Base-by-base conservation (phyloP, 371 early-diverging fungal genomes). In the Rhizopus arrhizus region DNA sequence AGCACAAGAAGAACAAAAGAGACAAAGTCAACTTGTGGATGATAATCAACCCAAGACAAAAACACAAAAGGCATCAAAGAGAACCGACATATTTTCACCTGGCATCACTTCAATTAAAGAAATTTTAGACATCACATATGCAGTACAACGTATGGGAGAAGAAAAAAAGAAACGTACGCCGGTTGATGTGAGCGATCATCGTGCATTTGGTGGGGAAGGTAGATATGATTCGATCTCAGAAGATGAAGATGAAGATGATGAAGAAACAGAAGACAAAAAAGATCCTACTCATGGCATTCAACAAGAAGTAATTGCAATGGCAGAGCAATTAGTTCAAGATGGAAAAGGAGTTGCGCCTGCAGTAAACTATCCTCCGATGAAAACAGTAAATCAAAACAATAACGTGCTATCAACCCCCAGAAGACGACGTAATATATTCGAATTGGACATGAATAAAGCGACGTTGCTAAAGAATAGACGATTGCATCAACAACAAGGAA, bases 101-200 rank as follows among this genome's bases (percentile, higher is more conserved):
- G 83, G 81, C 7, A 72, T 81, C 34, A 74, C 68, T 31, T 66
- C 76, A 6, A 72, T 84, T 53, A 82, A 80, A 51, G 82, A 79
- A 56, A 74, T 76, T 36, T 75, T 85, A 62, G 80, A 82, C 59
- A 75, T 85, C 13, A 77, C 80, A 7, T 81, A 76, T 60, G 80
- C 85, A 6, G 78, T 82, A 15, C 82, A 81, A 55, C 69, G 82
- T 43, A 79, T 82, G 81, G 82, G 78, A 53, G 85, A 83, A 54
- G 84, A 83, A 58, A 72, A 68, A 33, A 64, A 74, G 32, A 79
- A 72, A 15, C 63, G 62, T 42, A 15, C 12, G 6, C 15, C 36
- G 28, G 40, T 15, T 38, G 29, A 5, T 10, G 47, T 36, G 38
- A 43, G 12, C 16, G 16, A 41, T 56, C 33, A 28, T 47, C 5